These are phyloP conservation scores for Cardamine resedifolia DNA, from an alignment of 345 rosid genomes.

Conservation along the genomic window DNA sequence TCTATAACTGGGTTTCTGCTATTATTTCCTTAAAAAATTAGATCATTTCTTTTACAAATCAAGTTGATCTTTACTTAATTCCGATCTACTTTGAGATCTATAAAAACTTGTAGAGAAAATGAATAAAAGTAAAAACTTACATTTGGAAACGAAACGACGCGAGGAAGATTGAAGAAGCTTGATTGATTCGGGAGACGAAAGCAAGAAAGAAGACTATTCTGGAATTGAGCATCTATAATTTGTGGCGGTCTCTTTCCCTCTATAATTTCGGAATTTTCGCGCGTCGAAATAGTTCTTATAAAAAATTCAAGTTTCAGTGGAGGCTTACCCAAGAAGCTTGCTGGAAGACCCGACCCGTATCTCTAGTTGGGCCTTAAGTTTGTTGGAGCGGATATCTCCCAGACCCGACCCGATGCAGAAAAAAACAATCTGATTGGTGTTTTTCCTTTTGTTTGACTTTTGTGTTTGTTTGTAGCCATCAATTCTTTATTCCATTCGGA, in stretches of 20 bases:
- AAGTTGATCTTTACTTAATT: background rate
- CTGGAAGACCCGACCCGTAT: constrained; percentile 27
- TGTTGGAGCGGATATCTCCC: background rate
- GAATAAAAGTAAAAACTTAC: constrained; percentile 14
- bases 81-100: background rate
- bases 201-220: background rate
- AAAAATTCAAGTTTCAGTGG: constrained; percentile 12
- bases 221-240: background rate
- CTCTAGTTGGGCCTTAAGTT: background rate
- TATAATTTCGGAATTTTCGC: constrained; percentile 32
- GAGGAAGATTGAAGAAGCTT: background rate
- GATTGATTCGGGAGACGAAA: background rate
- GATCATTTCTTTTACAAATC: background rate
- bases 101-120: background rate
- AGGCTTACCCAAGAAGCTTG: constrained; percentile 37
- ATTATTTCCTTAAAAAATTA: too few species aligned
- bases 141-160: background rate
- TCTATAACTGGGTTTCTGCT: background rate
- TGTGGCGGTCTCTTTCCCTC: constrained; percentile 26
- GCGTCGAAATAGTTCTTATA: background rate
- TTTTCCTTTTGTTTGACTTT: too few species aligned
- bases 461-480: too few species aligned
- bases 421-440: too few species aligned
- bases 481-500: too few species aligned
- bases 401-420: background rate